These are phyloP conservation scores for Danielozyma ontarioensis DNA, from an alignment of 805 yeast genomes.

Conservation along the genomic window DNA sequence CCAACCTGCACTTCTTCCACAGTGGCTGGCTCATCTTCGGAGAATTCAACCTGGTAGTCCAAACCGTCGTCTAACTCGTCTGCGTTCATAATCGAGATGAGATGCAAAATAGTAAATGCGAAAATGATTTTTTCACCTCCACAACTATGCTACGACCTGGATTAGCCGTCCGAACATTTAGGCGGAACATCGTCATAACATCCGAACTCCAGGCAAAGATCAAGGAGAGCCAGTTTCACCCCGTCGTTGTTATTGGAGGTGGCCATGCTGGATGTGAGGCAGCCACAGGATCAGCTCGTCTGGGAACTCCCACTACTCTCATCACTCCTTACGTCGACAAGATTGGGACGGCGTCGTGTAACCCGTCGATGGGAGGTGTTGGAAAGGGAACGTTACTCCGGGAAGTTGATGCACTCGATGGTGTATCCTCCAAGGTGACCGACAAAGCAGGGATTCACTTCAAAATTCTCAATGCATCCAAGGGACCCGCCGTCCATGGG, in stretches of 20 bases:
- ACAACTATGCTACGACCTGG: background rate
- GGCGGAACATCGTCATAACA: slow-evolving; percentile 22
- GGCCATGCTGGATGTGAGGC: slow-evolving; percentile 99
- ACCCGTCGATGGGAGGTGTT: slow-evolving; percentile 97
- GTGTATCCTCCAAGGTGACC: slow-evolving; percentile 79
- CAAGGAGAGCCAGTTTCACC: slow-evolving; percentile 30
- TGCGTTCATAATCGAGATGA: slow-evolving; percentile 20
- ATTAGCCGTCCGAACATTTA: background rate
- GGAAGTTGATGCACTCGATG: slow-evolving; percentile 96
- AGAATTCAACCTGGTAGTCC: slow-evolving; percentile 48
- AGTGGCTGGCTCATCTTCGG: slow-evolving; percentile 28
- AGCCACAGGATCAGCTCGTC: slow-evolving; percentile 84
- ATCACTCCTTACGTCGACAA: slow-evolving; percentile 72
- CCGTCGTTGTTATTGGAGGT: slow-evolving; percentile 90
- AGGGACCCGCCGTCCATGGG: slow-evolving; percentile 98
- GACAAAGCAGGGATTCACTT: slow-evolving; percentile 92
- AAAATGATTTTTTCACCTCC: background rate
- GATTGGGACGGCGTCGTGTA: slow-evolving; percentile 93
- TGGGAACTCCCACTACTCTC: slow-evolving; percentile 66
- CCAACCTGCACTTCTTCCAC: slow-evolving; percentile 23
- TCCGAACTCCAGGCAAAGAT: slow-evolving; percentile 31
- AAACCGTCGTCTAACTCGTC: slow-evolving; percentile 83
- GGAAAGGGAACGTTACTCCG: slow-evolving; percentile 91
- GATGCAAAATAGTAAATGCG: background rate
- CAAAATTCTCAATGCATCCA: slow-evolving; percentile 75